Conservation (phyloP, 2,329 filamentous ascomycete genomes). For the Pseudogymnoascus sp. region DNA sequence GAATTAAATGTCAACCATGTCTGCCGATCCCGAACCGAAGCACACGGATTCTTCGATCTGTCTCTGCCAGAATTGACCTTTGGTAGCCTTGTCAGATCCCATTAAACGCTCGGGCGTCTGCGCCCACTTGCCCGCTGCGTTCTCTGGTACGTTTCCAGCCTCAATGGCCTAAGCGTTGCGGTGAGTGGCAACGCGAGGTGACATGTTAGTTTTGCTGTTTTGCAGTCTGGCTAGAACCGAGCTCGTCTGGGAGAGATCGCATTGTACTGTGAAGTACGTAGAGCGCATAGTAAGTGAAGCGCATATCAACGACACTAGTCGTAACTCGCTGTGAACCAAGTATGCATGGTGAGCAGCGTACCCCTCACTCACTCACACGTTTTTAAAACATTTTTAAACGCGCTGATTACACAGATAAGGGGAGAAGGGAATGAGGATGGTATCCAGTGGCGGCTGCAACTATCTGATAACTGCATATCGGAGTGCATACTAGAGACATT, state of each 20-base stretch:
- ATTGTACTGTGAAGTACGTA: background rate
- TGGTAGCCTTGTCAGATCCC: background rate
- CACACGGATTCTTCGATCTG: background rate
- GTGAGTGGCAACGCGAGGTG: background rate
- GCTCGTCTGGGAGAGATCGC: background rate
- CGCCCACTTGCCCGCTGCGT: background rate
- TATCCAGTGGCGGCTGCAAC: background rate
- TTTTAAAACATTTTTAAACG: background rate
- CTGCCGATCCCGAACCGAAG: background rate
- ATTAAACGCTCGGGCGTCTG: background rate
- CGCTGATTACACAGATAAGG: conserved; percentile 8
- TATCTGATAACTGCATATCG: background rate
- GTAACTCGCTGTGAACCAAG: background rate
- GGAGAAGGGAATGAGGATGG: background rate
- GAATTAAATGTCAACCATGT: background rate
- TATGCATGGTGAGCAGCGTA: background rate
- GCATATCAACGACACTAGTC: background rate
- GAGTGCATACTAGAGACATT: background rate
- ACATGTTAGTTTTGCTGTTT: background rate
- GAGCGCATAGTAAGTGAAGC: background rate
- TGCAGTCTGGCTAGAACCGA: background rate
- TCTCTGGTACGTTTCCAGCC: background rate
- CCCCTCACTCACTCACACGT: background rate
- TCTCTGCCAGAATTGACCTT: background rate
- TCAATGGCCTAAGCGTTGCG: background rate